A percentile compares a stretch with the other conserved stretches of the same genome.
phyloP scores from a whole-genome alignment of 345 rosid species.

The Trapa incisa region DNA sequence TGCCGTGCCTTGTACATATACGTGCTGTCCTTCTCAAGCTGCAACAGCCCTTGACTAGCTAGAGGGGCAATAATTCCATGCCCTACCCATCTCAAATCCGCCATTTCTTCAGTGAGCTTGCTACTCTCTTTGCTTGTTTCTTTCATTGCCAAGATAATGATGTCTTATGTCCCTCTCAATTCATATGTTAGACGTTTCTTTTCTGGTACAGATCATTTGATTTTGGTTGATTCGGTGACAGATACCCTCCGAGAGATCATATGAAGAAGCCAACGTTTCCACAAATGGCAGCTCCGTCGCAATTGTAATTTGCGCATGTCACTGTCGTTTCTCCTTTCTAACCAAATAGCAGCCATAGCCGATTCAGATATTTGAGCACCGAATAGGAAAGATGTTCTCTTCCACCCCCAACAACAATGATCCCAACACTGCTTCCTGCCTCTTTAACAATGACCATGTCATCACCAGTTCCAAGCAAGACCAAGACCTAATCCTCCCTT shows the following conservation, averaged over 20 bases:
- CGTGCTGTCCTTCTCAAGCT: conserved; percentile 3
- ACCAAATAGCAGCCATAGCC: not conserved
- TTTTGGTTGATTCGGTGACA: not conserved
- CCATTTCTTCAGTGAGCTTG: conserved; percentile 1
- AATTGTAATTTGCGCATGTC: not conserved
- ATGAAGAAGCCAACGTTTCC: not conserved
- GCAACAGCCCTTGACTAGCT: not conserved
- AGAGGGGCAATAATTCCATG: not conserved
- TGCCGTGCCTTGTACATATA: not conserved
- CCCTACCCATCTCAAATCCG: not conserved
- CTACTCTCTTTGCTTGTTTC: not conserved
- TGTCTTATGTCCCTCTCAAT: not conserved
- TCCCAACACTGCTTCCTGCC: conserved; percentile 7
- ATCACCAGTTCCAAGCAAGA: conserved; percentile 21
- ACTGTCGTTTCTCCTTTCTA: not conserved
- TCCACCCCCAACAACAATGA: conserved; percentile 18
- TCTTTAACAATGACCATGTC: conserved; percentile 14
- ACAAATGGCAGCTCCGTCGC: not conserved
- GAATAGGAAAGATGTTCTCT: conserved; percentile 25
- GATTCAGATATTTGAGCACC: not conserved
- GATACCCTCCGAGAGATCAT: not conserved
- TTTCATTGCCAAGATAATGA: not conserved
- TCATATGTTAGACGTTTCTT: not conserved
- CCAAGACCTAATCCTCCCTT: conserved; percentile 19
- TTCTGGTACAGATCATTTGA: not conserved